phyloP scores from a whole-genome alignment of 805 yeast genomes.

The Saccharomycopsis amapae region DNA sequence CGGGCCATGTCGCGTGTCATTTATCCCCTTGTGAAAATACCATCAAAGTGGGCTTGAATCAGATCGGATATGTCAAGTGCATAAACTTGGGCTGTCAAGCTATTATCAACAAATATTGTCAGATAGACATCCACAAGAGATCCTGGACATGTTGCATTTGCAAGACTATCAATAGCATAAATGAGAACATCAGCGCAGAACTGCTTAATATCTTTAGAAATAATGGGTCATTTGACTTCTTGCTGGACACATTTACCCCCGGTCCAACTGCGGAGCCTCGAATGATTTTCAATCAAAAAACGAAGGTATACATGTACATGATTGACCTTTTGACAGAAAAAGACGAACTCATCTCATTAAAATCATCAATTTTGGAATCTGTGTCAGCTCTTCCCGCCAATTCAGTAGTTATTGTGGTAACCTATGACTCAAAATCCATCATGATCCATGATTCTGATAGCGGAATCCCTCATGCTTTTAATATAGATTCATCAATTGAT shows the following conservation, averaged over 20 bases:
- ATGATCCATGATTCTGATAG: background rate
- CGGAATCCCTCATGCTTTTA: background rate
- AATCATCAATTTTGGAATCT: slow-evolving; percentile 43
- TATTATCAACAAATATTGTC: slow-evolving; percentile 10
- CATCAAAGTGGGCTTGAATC: background rate
- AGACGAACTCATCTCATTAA: slow-evolving; percentile 47
- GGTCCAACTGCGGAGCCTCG: background rate
- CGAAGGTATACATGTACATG: slow-evolving; percentile 36
- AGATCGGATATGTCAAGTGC: slow-evolving; percentile 4
- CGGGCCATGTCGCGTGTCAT: slow-evolving; percentile 51
- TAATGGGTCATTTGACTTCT: slow-evolving; percentile 1
- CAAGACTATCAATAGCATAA: slow-evolving; percentile 3
- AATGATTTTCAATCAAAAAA: background rate
- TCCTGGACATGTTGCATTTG: slow-evolving; percentile 18
- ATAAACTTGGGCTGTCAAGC: slow-evolving; percentile 13
- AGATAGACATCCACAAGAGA: background rate
- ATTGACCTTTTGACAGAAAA: slow-evolving; percentile 53
- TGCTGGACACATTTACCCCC: background rate
- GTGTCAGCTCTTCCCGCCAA: slow-evolving; percentile 50
- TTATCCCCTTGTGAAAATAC: slow-evolving; percentile 30
- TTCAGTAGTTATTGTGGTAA: slow-evolving; percentile 47
- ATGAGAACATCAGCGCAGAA: background rate
- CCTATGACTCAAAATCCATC: slow-evolving; percentile 35
- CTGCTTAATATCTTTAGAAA: background rate
- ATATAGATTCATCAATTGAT: background rate